These are phyloP conservation scores for Hericium rajendrae DNA, from an alignment of 768 basidiomycete genomes.

Conservation along the genomic window DNA sequence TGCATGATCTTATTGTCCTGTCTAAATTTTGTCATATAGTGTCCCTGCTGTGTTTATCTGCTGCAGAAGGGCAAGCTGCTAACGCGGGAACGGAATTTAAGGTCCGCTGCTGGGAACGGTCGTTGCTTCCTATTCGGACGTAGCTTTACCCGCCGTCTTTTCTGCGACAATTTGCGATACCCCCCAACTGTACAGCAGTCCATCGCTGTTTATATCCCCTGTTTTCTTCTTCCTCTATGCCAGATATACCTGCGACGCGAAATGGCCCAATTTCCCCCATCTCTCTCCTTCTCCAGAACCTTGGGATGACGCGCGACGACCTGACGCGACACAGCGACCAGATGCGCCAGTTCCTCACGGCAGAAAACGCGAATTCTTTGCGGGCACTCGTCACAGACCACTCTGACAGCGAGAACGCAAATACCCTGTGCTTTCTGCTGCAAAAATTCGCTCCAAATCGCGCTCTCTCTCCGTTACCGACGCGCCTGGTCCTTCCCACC, in stretches of 20 bases:
- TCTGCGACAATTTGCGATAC: not conserved
- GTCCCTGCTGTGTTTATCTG: too few species aligned
- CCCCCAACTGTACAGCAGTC: not conserved
- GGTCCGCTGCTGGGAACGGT: not conserved
- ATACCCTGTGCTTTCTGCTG: constrained; percentile 11
- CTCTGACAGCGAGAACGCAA: constrained; percentile 23
- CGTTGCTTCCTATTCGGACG: not conserved
- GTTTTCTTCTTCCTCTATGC: not conserved
- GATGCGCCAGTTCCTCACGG: constrained; percentile 71
- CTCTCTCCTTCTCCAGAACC: constrained; percentile 56
- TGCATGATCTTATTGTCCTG: too few species aligned
- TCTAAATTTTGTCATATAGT: too few species aligned
- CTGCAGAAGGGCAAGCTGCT: too few species aligned
- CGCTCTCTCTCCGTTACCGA: constrained; percentile 39
- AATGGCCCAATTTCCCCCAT: constrained; percentile 46
- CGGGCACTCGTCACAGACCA: constrained; percentile 32
- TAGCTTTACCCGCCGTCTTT: not conserved
- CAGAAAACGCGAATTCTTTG: constrained; percentile 37
- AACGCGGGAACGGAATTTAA: not conserved
- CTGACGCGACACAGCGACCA: constrained; percentile 61
- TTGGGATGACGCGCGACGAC: constrained; percentile 74
- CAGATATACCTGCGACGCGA: not conserved
- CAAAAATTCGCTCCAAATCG: constrained; percentile 18
- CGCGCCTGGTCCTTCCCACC: constrained; percentile 27
- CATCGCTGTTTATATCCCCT: not conserved